Evolutionary conservation across 306 rosid species (phyloP).

Genomic region (Dryas octopetala): DNA sequence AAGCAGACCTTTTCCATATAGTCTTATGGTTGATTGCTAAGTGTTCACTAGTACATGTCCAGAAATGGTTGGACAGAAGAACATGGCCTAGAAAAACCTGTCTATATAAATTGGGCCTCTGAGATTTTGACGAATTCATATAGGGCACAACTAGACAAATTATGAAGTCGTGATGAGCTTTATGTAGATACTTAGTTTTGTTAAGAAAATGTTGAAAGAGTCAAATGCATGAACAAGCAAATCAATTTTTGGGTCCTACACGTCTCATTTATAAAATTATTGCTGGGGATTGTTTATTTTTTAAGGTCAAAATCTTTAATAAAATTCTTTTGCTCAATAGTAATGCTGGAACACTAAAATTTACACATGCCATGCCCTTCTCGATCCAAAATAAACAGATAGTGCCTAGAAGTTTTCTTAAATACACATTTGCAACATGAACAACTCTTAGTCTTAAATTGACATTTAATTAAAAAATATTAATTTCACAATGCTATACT

Average conservation of each 20-base stretch:
- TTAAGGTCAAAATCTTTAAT: neutral
- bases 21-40: no score
- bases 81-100: neutral
- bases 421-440: no score
- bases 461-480: no score
- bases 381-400: no score
- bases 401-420: no score
- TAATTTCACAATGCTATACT: no score
- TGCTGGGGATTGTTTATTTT: neutral
- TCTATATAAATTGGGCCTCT: neutral
- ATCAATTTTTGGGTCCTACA: neutral
- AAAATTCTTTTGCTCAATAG: neutral
- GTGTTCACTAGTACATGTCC: neutral
- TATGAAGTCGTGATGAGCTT: conserved; percentile 2
- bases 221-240: neutral
- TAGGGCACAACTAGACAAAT: neutral
- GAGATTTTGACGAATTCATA: neutral
- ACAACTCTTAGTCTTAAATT: no score
- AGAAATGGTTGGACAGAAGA: neutral
- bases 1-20: neutral
- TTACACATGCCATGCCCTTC: no score
- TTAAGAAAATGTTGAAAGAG: neutral
- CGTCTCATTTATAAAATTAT: neutral
- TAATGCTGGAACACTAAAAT: no score
- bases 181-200: neutral